Conservation (phyloP, 164 flowering plant species). For the Santalum album region DNA sequence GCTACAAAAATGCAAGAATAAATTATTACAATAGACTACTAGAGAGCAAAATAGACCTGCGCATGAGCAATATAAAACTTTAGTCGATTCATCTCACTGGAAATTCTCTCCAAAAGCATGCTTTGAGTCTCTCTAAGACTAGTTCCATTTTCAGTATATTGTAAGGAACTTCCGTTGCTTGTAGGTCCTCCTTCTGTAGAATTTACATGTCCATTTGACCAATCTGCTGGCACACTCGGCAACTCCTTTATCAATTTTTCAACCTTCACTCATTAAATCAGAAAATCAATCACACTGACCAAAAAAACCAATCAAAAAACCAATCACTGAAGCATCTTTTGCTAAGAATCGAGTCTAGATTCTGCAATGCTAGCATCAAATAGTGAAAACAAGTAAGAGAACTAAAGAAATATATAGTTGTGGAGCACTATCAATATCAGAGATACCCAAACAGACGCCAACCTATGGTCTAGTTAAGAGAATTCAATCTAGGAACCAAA, state of each 20-base stretch:
- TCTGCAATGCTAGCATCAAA: too few relatives aligned
- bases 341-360: too few relatives aligned
- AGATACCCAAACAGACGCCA: too few relatives aligned
- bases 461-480: too few relatives aligned
- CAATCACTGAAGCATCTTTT: neutral
- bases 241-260: slow-evolving; percentile 67
- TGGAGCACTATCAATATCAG: too few relatives aligned
- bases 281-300: too few relatives aligned
- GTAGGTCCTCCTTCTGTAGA: slow-evolving; percentile 31
- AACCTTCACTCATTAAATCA: slow-evolving; percentile 36
- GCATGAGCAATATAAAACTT: slow-evolving; percentile 88
- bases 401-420: too few relatives aligned
- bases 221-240: slow-evolving; percentile 62
- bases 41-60: slow-evolving; percentile 51
- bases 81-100: slow-evolving; percentile 97
- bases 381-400: too few relatives aligned
- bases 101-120: slow-evolving; percentile 92
- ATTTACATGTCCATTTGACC: slow-evolving; percentile 52
- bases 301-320: neutral
- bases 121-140: slow-evolving; percentile 89
- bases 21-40: neutral
- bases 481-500: too few relatives aligned
- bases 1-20: too few relatives aligned
- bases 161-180: slow-evolving; percentile 40
- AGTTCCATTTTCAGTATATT: slow-evolving; percentile 58